These are phyloP conservation scores for Physcomitrium patens DNA, from an alignment of 225 moss, liverwort and hornwort species.

Conservation along the genomic window DNA sequence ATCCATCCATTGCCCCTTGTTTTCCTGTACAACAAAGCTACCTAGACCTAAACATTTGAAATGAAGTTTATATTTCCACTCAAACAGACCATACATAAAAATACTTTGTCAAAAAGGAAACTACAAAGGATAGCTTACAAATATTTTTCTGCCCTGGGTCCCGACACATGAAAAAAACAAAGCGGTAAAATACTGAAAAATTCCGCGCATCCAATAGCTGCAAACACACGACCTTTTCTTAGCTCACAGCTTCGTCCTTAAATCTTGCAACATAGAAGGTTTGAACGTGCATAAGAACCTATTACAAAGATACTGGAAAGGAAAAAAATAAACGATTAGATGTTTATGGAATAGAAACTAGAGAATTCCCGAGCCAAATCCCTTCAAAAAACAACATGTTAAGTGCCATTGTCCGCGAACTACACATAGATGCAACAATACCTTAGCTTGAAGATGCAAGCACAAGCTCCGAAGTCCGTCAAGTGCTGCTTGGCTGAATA, in stretches of 20 bases:
- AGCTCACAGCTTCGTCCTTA: constrained; percentile 9
- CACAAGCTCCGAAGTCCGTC: too few species aligned
- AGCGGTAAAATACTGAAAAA: constrained; percentile 86
- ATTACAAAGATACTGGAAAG: too few species aligned
- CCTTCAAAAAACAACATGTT: too few species aligned
- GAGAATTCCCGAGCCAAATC: too few species aligned
- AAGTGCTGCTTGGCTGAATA: too few species aligned
- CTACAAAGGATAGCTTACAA: constrained; percentile 53
- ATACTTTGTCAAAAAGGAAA: not conserved
- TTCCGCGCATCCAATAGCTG: constrained; percentile 88
- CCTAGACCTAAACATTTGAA: constrained; percentile 9
- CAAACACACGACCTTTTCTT: constrained; percentile 24
- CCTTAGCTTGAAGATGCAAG: too few species aligned
- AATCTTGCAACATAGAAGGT: not conserved
- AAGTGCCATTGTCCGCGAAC: too few species aligned
- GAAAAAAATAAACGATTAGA: too few species aligned
- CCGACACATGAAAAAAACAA: constrained; percentile 98
- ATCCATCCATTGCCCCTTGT: not conserved
- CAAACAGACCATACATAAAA: not conserved
- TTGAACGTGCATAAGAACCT: too few species aligned
- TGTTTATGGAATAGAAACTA: too few species aligned
- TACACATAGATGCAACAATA: too few species aligned
- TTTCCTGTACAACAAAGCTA: constrained; percentile 17
- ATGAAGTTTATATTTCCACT: constrained; percentile 3
- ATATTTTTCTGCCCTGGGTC: constrained; percentile 95